Conservation (phyloP, 2,329 filamentous ascomycete genomes). For the Septoria linicola region DNA sequence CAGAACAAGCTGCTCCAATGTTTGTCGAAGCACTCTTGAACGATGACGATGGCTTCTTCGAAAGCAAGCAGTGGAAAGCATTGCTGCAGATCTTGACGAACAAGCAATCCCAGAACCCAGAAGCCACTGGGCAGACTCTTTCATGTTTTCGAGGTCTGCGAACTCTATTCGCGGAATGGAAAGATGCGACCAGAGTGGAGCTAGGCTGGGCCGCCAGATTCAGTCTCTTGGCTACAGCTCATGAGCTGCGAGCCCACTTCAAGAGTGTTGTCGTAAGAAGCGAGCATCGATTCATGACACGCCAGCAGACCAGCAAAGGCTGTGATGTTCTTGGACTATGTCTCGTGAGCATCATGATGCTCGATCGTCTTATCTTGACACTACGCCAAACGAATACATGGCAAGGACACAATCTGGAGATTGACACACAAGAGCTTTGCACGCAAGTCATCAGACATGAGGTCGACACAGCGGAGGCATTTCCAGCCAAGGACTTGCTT, state of each 20-base stretch:
- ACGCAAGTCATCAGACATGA: slow-evolving; percentile 19
- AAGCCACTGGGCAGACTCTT: slow-evolving; percentile 12
- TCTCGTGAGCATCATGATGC: slow-evolving; percentile 18
- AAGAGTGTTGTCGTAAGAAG: slow-evolving; percentile 12
- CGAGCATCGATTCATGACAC: slow-evolving; percentile 10
- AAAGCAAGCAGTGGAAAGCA: slow-evolving; percentile 18
- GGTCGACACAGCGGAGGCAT: slow-evolving; percentile 11
- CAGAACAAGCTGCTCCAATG: slow-evolving; percentile 18
- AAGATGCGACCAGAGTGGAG: slow-evolving; percentile 1
- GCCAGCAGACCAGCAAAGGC: slow-evolving; percentile 10
- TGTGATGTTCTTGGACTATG: slow-evolving; percentile 19
- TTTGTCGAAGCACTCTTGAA: slow-evolving; percentile 21
- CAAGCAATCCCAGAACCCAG: slow-evolving; percentile 11
- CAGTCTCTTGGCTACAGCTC: slow-evolving; percentile 12
- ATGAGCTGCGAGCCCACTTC: slow-evolving; percentile 16
- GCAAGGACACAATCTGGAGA: slow-evolving; percentile 14
- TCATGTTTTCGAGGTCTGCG: slow-evolving; percentile 17
- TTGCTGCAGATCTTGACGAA: slow-evolving; percentile 11
- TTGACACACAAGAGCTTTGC: slow-evolving; percentile 18
- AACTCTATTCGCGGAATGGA: slow-evolving; percentile 11
- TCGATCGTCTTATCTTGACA: slow-evolving; percentile 19
- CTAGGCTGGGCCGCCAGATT: slow-evolving; percentile 6
- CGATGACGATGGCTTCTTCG: slow-evolving; percentile 17
- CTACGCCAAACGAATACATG: slow-evolving; percentile 8
- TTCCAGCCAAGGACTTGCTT: slow-evolving; percentile 16